These are phyloP conservation scores for Euphorbia tirucalli DNA, from an alignment of 345 rosid genomes.

Conservation along the genomic window DNA sequence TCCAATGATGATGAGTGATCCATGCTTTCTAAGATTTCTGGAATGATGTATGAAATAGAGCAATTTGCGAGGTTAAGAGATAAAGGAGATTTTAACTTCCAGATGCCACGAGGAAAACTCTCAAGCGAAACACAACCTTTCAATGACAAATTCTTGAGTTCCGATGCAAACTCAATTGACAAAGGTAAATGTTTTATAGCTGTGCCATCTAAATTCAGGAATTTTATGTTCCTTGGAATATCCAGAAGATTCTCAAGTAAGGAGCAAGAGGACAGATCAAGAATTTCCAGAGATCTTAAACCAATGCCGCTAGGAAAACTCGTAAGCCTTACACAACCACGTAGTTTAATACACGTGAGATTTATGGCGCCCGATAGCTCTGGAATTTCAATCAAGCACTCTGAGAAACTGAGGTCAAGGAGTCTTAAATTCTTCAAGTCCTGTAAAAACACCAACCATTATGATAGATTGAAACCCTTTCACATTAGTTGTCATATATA, in stretches of 20 bases:
- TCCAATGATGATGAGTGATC: neutral
- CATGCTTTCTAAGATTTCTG: conserved; percentile 9
- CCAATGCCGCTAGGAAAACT: conserved; percentile 4
- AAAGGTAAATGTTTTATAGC: neutral
- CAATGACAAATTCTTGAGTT: neutral
- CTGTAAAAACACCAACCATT: neutral
- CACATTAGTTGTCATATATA: neutral
- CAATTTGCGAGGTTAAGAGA: neutral
- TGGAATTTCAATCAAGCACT: neutral
- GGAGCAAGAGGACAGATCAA: neutral
- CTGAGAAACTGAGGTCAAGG: neutral
- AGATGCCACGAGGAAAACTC: neutral
- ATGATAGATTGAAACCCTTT: neutral
- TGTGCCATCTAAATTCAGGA: neutral
- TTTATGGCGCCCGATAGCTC: neutral
- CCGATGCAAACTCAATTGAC: neutral
- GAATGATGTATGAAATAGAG: neutral
- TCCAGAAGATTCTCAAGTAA: neutral
- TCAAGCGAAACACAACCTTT: neutral
- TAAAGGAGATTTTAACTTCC: conserved; percentile 10
- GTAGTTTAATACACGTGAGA: neutral
- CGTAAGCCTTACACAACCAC: neutral
- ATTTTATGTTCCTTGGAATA: neutral
- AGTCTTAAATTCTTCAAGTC: neutral
- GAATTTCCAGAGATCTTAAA: neutral